These are phyloP conservation scores for Colletotrichum paranaense DNA, from an alignment of 2,329 filamentous ascomycete species.

Conservation along the genomic window DNA sequence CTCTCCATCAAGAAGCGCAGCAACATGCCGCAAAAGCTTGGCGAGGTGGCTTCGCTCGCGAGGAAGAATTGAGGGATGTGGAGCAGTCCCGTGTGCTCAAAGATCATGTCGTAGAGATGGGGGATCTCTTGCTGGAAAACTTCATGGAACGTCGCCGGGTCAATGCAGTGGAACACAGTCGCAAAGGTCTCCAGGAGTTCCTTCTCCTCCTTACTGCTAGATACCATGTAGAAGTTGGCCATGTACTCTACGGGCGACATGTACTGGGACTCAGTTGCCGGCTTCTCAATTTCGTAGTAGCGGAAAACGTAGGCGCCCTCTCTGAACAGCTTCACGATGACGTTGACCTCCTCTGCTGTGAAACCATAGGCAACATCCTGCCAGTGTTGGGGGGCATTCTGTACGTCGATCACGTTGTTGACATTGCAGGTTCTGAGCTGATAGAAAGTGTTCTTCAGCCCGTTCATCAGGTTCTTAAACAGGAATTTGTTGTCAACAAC, in stretches of 20 bases:
- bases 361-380: conserved; percentile 96
- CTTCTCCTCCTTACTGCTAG: conserved; percentile 95
- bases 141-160: conserved; percentile 98
- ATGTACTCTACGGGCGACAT: conserved; percentile 90
- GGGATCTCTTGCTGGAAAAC: conserved; percentile 98
- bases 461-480: conserved; percentile 96
- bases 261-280: conserved; percentile 76
- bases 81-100: conserved; percentile 92
- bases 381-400: conserved; percentile 89
- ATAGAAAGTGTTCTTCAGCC: conserved; percentile 96
- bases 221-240: conserved; percentile 94
- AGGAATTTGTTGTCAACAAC: conserved; percentile 98
- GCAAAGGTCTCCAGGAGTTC: conserved; percentile 97
- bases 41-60: conserved; percentile 97
- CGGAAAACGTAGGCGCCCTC: conserved; percentile 96
- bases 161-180: conserved; percentile 97
- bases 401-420: conserved; percentile 72
- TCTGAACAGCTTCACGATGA: conserved; percentile 96
- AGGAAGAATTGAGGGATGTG: conserved; percentile 98
- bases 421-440: conserved; percentile 93
- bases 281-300: conserved; percentile 93
- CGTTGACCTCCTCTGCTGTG: conserved; percentile 94
- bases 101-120: conserved; percentile 96
- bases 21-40: conserved; percentile 98
- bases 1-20: conserved; percentile 97